Conservation (phyloP, 2,329 filamentous ascomycete species). For the Bipolaris sorokiniana region DNA sequence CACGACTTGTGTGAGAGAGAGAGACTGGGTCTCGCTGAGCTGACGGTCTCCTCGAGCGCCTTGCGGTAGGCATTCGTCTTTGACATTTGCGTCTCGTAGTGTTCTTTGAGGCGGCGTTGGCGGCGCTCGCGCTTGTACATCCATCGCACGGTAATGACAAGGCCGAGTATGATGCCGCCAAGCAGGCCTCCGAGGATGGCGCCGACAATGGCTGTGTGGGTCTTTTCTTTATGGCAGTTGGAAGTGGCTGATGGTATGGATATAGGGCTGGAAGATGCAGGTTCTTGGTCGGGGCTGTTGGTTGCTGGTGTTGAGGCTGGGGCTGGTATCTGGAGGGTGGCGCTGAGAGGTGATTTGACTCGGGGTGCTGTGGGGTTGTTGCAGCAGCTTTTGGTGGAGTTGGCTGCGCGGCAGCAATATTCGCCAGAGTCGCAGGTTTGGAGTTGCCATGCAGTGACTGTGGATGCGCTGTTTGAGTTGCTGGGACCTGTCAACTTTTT, state of each 20-base stretch:
- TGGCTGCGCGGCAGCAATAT: slow-evolving; percentile 43
- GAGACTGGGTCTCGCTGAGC: slow-evolving; percentile 14
- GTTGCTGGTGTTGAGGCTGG: slow-evolving; percentile 3
- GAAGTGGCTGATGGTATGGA: slow-evolving; percentile 12
- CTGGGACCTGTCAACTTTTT: slow-evolving; percentile 12
- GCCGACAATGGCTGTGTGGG: slow-evolving; percentile 32
- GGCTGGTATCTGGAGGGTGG: slow-evolving; percentile 27
- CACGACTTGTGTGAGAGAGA: slow-evolving; percentile 6
- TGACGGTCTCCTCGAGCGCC: slow-evolving; percentile 23
- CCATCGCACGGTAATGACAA: slow-evolving; percentile 29
- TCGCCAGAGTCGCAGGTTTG: slow-evolving; percentile 44
- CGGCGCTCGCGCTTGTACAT: slow-evolving; percentile 38
- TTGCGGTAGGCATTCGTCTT: slow-evolving; percentile 37
- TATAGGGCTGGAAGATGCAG: slow-evolving; percentile 13
- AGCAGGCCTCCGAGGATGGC: slow-evolving; percentile 34
- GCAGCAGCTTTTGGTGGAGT: slow-evolving; percentile 39
- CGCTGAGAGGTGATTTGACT: slow-evolving; percentile 31
- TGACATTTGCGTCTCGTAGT: slow-evolving; percentile 42
- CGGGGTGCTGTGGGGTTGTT: slow-evolving; percentile 33
- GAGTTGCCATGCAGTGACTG: slow-evolving; percentile 41
- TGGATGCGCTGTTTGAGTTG: slow-evolving; percentile 22
- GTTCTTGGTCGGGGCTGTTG: slow-evolving; percentile 12
- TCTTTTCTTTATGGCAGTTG: slow-evolving; percentile 25
- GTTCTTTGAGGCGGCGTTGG: slow-evolving; percentile 43
- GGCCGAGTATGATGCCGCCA: slow-evolving; percentile 26